A percentile compares a stretch with the other conserved stretches of the same genome.
Conservation (phyloP, 768 basidiomycete species). For the Russula olivacea region DNA sequence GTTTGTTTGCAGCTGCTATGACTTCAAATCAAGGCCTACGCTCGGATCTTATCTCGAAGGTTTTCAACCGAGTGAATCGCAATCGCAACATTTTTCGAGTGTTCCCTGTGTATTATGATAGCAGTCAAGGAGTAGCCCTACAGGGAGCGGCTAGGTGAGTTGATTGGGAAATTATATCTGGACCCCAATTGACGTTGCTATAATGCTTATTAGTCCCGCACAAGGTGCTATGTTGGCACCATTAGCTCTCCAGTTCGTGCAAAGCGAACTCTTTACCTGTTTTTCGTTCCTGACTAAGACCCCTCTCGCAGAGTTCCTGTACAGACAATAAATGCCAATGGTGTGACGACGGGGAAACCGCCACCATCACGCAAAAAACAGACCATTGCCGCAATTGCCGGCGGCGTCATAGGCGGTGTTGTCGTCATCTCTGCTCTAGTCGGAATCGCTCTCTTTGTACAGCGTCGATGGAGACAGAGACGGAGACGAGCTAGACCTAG, state of each 20-base stretch:
- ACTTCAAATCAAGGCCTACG: slow-evolving; percentile 3
- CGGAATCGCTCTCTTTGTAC: neutral
- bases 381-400: slow-evolving; percentile 18
- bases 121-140: neutral
- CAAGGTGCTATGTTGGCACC: slow-evolving; percentile 28
- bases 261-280: neutral
- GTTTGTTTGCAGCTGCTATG: slow-evolving; percentile 18
- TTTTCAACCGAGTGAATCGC: slow-evolving; percentile 11
- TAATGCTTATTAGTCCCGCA: slow-evolving; percentile 20
- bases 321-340: neutral
- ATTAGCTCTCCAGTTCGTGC: slow-evolving; percentile 25
- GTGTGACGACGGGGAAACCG: neutral
- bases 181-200: neutral
- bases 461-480: slow-evolving; percentile 9
- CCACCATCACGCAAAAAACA: neutral
- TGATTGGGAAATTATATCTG: neutral
- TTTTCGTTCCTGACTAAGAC: neutral
- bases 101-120: slow-evolving; percentile 14
- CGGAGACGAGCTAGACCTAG: neutral
- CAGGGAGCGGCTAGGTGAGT: slow-evolving; percentile 18
- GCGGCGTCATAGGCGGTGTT: slow-evolving; percentile 20
- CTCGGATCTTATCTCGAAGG: slow-evolving; percentile 8
- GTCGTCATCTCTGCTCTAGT: neutral
- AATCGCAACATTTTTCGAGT: neutral
- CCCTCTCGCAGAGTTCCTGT: neutral